Evolutionary conservation across 768 basidiomycete genomes (phyloP).

Genomic region (Suillus subluteus): DNA sequence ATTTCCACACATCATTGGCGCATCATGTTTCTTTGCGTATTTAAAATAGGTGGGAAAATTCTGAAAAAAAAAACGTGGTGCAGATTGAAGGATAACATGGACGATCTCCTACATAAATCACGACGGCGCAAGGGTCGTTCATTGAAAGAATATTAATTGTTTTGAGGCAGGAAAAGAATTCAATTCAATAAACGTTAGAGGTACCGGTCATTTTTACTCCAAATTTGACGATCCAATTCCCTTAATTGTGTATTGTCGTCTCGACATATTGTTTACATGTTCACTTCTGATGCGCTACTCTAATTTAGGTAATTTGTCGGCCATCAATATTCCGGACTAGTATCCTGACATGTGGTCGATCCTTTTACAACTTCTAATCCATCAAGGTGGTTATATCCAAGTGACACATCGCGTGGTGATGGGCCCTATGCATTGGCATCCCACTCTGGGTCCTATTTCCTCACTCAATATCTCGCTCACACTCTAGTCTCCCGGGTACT

Average conservation of each 20-base stretch:
- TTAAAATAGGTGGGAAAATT: constrained; percentile 26
- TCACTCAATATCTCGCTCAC: constrained; percentile 11
- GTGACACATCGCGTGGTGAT: constrained; percentile 29
- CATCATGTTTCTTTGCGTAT: constrained; percentile 29
- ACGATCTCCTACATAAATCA: not conserved
- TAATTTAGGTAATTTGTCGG: constrained; percentile 30
- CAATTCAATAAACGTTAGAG: constrained; percentile 14
- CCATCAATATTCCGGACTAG: constrained; percentile 25
- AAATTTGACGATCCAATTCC: constrained; percentile 30
- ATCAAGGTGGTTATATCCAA: constrained; percentile 26
- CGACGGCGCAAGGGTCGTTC: constrained; percentile 3
- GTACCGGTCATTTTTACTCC: constrained; percentile 1
- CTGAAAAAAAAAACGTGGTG: constrained; percentile 11
- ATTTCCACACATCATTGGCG: constrained; percentile 35
- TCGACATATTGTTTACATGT: not conserved
- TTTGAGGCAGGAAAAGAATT: constrained; percentile 11
- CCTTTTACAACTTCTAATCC: constrained; percentile 16
- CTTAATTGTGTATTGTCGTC: constrained; percentile 20
- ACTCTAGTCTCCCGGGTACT: constrained; percentile 22
- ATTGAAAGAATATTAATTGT: constrained; percentile 1
- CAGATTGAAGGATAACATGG: constrained; percentile 2
- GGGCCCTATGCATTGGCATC: not conserved
- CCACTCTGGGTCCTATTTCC: constrained; percentile 19
- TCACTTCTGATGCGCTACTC: constrained; percentile 24
- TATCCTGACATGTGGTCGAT: constrained; percentile 23